Percentiles rank a stretch among this genome's conserved stretches.
Evolutionary conservation across 345 rosid species (phyloP).

Genomic region (Eucalyptus paniculata): DNA sequence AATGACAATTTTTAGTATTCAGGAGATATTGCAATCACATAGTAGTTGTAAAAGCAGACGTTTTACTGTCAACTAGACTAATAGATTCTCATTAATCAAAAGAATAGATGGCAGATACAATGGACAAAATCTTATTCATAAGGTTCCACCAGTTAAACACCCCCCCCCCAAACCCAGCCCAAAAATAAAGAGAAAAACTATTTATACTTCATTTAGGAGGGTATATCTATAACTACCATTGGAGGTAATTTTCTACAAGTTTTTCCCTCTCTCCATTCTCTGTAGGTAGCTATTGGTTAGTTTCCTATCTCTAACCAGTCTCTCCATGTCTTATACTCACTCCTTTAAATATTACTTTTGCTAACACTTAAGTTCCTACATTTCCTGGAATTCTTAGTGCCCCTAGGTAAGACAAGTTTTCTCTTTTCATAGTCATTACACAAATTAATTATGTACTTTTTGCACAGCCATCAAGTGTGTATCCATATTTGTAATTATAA

Average conservation of each 20-base stretch:
- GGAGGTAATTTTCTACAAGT: not conserved
- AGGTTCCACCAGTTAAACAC: not conserved
- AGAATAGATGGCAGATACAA: not conserved
- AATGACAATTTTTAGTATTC: not conserved
- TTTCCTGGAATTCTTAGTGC: not conserved
- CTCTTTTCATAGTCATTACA: not conserved
- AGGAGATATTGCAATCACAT: not conserved
- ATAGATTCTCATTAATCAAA: not conserved
- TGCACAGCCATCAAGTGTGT: not conserved
- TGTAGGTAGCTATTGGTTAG: not conserved
- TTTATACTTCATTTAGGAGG: not conserved
- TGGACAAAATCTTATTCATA: not conserved
- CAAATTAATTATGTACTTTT: not conserved
- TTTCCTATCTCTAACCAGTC: not conserved
- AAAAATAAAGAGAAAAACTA: not conserved
- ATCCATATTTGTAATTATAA: not conserved
- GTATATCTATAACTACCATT: not conserved
- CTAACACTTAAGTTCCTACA: not conserved
- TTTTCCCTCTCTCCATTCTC: not conserved
- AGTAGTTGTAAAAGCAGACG: not conserved
- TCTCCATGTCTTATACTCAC: not conserved
- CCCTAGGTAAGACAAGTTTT: not conserved
- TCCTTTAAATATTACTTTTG: not conserved
- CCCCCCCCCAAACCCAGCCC: too few species aligned
- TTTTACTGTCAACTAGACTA: not conserved